Percentiles rank a stretch among this genome's conserved stretches.
Conservation (phyloP, 176 grass and related monocot species). For the Avena sativa region DNA sequence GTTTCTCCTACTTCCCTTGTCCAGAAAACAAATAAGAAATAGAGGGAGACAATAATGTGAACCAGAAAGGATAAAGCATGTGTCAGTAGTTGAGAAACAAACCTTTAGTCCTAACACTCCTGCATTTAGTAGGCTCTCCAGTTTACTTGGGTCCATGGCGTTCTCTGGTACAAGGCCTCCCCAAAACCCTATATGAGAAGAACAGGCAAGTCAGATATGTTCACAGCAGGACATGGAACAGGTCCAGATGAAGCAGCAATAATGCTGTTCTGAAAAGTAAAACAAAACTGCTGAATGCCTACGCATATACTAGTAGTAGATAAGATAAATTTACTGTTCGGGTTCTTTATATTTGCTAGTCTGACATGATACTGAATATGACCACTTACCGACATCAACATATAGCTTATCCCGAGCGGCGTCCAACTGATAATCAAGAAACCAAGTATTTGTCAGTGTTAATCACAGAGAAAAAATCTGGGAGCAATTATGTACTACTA, state of each 20-base stretch:
- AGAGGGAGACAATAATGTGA: neutral
- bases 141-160: slow-evolving; percentile 69
- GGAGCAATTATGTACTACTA: neutral
- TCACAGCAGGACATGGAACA: neutral
- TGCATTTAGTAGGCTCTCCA: slow-evolving; percentile 74
- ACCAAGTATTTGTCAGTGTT: neutral
- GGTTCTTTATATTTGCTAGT: neutral
- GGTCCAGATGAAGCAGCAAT: neutral
- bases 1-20: neutral
- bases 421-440: slow-evolving; percentile 60
- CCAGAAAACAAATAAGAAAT: neutral
- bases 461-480: slow-evolving; percentile 5
- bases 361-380: neutral
- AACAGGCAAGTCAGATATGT: neutral
- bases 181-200: slow-evolving; percentile 80
- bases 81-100: slow-evolving; percentile 1
- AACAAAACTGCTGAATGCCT: neutral
- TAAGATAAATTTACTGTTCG: neutral
- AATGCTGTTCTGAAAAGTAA: neutral
- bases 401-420: slow-evolving; percentile 72
- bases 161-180: slow-evolving; percentile 99
- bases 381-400: slow-evolving; percentile 86
- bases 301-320: neutral
- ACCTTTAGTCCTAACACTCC: slow-evolving; percentile 97
- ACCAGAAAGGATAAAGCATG: neutral